A percentile compares a stretch with the other conserved stretches of the same genome.
These are phyloP conservation scores for Licmophora abbreviata DNA, from an alignment of 108 stramenopile genomes.

Conservation along the genomic window DNA sequence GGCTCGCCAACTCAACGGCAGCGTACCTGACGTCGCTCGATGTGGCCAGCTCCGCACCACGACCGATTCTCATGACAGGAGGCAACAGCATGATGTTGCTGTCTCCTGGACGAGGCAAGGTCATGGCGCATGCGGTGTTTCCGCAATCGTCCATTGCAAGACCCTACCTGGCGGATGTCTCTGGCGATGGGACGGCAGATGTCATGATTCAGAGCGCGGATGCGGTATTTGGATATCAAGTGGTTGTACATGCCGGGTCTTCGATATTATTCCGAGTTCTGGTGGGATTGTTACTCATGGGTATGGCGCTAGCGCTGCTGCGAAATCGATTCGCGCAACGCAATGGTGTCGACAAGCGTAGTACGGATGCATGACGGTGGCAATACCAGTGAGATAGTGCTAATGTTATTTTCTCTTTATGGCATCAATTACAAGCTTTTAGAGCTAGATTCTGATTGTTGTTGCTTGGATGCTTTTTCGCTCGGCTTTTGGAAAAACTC, in stretches of 20 bases:
- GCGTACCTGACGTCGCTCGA: slow-evolving; percentile 34
- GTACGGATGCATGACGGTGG: slow-evolving; percentile 61
- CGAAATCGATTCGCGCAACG: slow-evolving; percentile 45
- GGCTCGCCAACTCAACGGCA: slow-evolving; percentile 26
- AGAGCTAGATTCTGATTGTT: too few species aligned
- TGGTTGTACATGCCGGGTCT: slow-evolving; percentile 42
- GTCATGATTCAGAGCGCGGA: slow-evolving; percentile 54
- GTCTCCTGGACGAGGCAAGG: slow-evolving; percentile 43
- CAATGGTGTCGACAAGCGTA: slow-evolving; percentile 33
- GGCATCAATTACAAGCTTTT: too few species aligned
- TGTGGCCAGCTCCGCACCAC: slow-evolving; percentile 24
- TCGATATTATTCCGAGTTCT: slow-evolving; percentile 47
- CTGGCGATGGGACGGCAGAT: slow-evolving; percentile 81
- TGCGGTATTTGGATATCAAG: slow-evolving; percentile 77
- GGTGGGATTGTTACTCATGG: slow-evolving; percentile 51
- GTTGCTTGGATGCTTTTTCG: too few species aligned
- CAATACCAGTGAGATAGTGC: too few species aligned
- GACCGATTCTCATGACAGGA: slow-evolving; percentile 68
- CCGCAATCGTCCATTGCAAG: slow-evolving; percentile 47
- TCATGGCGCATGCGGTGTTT: slow-evolving; percentile 48
- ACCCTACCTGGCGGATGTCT: slow-evolving; percentile 65
- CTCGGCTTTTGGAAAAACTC: slow-evolving; percentile 52
- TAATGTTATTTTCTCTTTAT: too few species aligned
- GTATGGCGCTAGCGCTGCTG: slow-evolving; percentile 53
- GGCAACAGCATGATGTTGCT: slow-evolving; percentile 60